Percentiles rank a stretch among this genome's conserved stretches.
phyloP scores from a whole-genome alignment of 495 filamentous ascomycete species.

The Annulohypoxylon bovei region DNA sequence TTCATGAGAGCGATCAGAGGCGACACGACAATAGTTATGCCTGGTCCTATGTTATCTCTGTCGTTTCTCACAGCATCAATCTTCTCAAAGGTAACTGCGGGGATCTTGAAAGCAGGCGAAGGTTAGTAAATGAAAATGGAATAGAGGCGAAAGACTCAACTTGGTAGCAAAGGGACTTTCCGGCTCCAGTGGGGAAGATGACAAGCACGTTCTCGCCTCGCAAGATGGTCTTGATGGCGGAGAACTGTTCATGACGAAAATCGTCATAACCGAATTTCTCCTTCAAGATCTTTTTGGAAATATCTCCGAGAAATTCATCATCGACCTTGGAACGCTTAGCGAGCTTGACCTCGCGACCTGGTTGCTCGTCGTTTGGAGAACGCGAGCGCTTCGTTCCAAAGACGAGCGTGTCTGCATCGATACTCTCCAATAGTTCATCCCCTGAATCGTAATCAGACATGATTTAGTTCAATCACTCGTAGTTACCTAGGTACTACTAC shows the following conservation, averaged over 20 bases:
- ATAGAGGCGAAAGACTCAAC: conserved; percentile 23
- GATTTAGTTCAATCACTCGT: background rate
- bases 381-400: conserved; percentile 18
- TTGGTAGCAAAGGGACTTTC: conserved; percentile 67
- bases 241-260: conserved; percentile 65
- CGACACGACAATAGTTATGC: conserved; percentile 64
- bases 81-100: conserved; percentile 62
- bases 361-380: conserved; percentile 10
- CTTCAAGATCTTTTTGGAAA: conserved; percentile 42
- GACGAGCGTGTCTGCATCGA: conserved; percentile 9
- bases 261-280: conserved; percentile 56
- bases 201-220: conserved; percentile 60
- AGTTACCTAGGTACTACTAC: too few relatives aligned
- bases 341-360: background rate
- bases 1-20: conserved; percentile 69
- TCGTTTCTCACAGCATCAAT: conserved; percentile 48
- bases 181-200: conserved; percentile 69
- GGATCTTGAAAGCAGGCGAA: conserved; percentile 53
- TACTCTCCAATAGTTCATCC: conserved; percentile 16
- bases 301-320: conserved; percentile 1
- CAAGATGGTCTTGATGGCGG: conserved; percentile 60
- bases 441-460: conserved; percentile 39
- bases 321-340: background rate
- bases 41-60: conserved; percentile 40
- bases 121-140: background rate